Conservation (phyloP, 1,284 basidiomycete genomes). For the Cryptococcus sp. region DNA sequence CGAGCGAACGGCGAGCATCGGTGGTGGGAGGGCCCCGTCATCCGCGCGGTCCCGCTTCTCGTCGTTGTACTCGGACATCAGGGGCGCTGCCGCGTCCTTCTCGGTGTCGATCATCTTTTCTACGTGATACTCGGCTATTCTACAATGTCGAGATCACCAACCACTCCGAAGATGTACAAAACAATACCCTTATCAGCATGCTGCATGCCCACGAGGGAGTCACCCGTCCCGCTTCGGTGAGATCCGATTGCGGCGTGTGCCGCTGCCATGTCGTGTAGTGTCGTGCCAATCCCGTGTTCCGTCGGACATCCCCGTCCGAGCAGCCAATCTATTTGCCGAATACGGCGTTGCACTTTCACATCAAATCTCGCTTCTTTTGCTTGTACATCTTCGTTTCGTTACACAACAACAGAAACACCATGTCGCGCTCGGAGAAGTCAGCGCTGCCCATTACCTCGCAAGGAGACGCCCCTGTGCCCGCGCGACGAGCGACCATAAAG, state of each 20-base stretch:
- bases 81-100: not conserved
- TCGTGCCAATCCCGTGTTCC: too few species aligned
- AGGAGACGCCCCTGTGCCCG: not conserved
- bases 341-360: not conserved
- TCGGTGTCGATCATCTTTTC: not conserved
- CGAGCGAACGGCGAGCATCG: not conserved
- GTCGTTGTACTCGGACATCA: not conserved
- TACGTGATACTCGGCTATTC: not conserved
- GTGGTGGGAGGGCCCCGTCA: not conserved
- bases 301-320: too few species aligned
- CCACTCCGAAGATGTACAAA: too few species aligned
- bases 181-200: too few species aligned
- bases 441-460: slow-evolving; percentile 6
- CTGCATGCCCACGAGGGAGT: too few species aligned
- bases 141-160: too few species aligned
- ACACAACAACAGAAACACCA: not conserved
- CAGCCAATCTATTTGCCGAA: not conserved
- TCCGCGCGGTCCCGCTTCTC: not conserved
- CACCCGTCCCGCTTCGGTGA: too few species aligned
- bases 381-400: not conserved
- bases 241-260: too few species aligned
- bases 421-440: slow-evolving; percentile 11
- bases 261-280: too few species aligned
- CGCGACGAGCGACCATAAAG: slow-evolving; percentile 3
- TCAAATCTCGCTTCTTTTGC: not conserved